These are phyloP conservation scores for cucumber (Cucumis sativus) DNA, from an alignment of 306 rosid species.

Conservation along the genomic window Cucumber_9930_V3 NC_026655.2:14940001-14940500, in stretches of 20 bases:
- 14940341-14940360: not conserved
- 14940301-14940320: no score
- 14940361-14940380: not conserved
- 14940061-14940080: no score
- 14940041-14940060: not conserved
- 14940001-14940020: not conserved
- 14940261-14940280: slow-evolving; percentile 20
- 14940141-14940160: not conserved
- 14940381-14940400: slow-evolving; percentile 19
- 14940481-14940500: slow-evolving; percentile 21
- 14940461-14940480: slow-evolving; percentile 14
- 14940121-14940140: no score
- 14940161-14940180: slow-evolving; percentile 12
- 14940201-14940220: slow-evolving; percentile 18
- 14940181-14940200: slow-evolving; percentile 20
- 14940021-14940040: not conserved
- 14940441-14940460: slow-evolving; percentile 11
- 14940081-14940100: no score
- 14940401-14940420: slow-evolving; percentile 15
- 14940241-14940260: slow-evolving; percentile 13
- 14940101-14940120: no score
- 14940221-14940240: slow-evolving; percentile 16
- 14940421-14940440: slow-evolving; percentile 11
- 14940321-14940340: not conserved
- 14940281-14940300: no score